Evolutionary conservation across 345 rosid genomes (phyloP), one percentile per base, ranked within the genome.

Genomic region (Stellera chamaejasme): DNA sequence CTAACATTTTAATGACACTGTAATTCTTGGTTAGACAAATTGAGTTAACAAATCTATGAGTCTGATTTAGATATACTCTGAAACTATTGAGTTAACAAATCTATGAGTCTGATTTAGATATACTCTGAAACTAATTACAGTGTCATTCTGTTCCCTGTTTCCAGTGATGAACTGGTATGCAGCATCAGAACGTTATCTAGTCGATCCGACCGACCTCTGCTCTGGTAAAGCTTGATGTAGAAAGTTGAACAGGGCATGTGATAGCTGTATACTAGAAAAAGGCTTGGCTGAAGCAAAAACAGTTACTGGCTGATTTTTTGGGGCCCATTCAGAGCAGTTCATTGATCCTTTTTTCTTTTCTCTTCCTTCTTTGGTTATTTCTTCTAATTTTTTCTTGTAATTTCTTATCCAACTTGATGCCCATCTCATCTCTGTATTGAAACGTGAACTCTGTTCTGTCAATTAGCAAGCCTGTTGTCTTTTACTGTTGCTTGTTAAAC

Each of bases 261-360:
- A 50, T 53, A 70, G 68, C 75, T 72, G 80, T 77, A 70, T 68
- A 69, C 26, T 58, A 69, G 66, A 67, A 66, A 61, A 43, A 54
- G 49, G 66, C 67, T 52, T 62, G 48, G 67, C 68, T 41, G 64
- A 63, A 45, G 49, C 67, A 61, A 68, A 45, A 47, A 76, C 79
- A 16, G 66, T 41, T 60, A 47, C 12, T 48, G 43, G n/a, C 41
- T 36, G 27, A 45, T 26, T 57, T 60, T 68, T 42, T 56, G 52
- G 55, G 15, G 46, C n/a, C 73, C 64, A 53, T 54, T 60, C 75
- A 77, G 75, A 70, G 84, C 70, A 59, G 78, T 77, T 77, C 79
- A 69, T 79, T 79, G 76, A 75, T 70, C 79, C 70, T 72, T 55
- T 66, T 67, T 44, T 32, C n/a, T 2, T 16, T 23, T 2, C 10